These are phyloP conservation scores for Curvularia sp. DNA, from an alignment of 2,329 filamentous ascomycete genomes.

Conservation along the genomic window DNA sequence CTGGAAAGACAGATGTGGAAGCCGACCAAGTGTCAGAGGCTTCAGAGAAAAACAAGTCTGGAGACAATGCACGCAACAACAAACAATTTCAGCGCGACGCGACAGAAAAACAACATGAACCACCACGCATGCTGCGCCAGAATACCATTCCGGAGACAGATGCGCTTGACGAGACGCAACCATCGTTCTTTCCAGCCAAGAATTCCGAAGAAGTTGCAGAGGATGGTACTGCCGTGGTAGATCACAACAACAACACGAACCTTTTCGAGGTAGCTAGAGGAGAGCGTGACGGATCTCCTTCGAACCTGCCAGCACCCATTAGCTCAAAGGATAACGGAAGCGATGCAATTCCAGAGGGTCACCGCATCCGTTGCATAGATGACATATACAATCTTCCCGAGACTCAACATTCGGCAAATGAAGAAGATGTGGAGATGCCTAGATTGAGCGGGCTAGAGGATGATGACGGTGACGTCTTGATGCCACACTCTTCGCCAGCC, in stretches of 20 bases:
- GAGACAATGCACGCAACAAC: conserved; percentile 1
- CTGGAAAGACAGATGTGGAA: conserved; percentile 15
- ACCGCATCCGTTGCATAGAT: conserved; percentile 39
- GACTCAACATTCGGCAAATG: conserved; percentile 40
- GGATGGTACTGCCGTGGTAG: neutral
- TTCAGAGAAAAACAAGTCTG: conserved; percentile 21
- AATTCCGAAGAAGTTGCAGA: neutral
- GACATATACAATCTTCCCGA: conserved; percentile 49
- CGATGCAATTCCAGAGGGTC: conserved; percentile 15
- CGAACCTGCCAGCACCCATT: conserved; percentile 21
- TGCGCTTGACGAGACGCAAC: conserved; percentile 45
- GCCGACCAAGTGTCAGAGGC: conserved; percentile 36
- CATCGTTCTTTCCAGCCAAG: conserved; percentile 30
- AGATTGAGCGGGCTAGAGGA: conserved; percentile 42
- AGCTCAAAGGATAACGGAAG: conserved; percentile 28
- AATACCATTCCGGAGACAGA: conserved; percentile 47
- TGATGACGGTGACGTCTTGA: conserved; percentile 45
- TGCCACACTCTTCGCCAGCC: conserved; percentile 33
- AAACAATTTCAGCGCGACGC: neutral
- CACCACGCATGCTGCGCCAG: conserved; percentile 32
- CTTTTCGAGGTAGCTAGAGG: conserved; percentile 50
- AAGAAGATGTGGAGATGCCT: conserved; percentile 47
- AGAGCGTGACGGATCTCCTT: conserved; percentile 41
- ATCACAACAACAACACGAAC: conserved; percentile 33
- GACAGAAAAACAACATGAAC: conserved; percentile 2